Base-by-base conservation (phyloP, 257 asterid genomes). In the Jaltomata sinuosa region DNA sequence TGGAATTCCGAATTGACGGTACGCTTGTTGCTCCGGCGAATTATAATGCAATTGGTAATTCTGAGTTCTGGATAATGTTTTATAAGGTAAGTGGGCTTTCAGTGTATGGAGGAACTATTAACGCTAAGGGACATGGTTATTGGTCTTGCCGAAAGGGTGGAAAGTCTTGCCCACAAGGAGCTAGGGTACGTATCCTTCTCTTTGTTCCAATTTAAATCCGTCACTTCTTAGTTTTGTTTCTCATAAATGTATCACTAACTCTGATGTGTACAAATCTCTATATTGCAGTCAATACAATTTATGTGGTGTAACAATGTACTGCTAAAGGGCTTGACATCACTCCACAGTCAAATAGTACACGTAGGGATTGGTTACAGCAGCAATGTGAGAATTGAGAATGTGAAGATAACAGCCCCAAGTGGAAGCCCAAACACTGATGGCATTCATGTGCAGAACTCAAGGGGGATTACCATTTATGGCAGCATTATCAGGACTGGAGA, bases 11-110 rank as follows among this genome's bases (percentile, higher is more conserved):
- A 47, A 90, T 92, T 1, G 89, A 84, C n/a, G 98, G 98, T 81
- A 90, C 89, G 2, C 64, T 95, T 10, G 93, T 92, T 8, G 95
- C 98, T n/a, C 98, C 98, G 0, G 61, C 62, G 42, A 86, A 93
- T 85, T 85, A 86, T 71, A 79, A 87, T 49, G 84, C 83, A 11
- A 82, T 91, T 22, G 98, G 92, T 12, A 87, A 87, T 83, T 90
- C 94, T 9, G 87, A 86, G 29, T 91, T 72, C 62, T 95, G 98
- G 98, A 89, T 95, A 57, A 34, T 87, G 89, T 92, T 95, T 42
- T 84, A 92, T 69, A 88, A 90, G 82, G 97, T 95, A 68, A 93
- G 90, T 80, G 25, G 92, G 40, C 83, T 93, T 21, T 38, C 96
- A 0, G 55, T 95, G 59, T 19, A 57, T 22, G 96, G 98, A 4